Evolutionary conservation across 2,329 filamentous ascomycete genomes (phyloP).

Genomic region (Pyrenophora teres): DNA sequence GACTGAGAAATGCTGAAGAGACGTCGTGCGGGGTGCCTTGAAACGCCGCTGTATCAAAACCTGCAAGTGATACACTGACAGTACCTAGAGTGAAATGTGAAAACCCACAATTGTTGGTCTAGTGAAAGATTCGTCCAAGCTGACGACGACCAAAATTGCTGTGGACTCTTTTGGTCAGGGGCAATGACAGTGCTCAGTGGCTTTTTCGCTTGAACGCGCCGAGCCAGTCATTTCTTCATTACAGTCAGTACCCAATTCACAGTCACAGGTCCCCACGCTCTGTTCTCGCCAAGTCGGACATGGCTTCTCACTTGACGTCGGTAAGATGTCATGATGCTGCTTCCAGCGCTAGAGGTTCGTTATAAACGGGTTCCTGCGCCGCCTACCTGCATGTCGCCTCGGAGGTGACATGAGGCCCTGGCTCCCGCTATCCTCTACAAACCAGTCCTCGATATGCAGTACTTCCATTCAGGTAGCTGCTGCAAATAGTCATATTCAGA

Average conservation of each 20-base stretch:
- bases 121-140: neutral
- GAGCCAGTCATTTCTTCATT: neutral
- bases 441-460: neutral
- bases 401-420: slow-evolving; percentile 5
- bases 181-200: neutral
- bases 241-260: neutral
- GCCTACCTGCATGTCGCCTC: neutral
- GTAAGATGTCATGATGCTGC: neutral
- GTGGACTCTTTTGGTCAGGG: neutral
- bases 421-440: slow-evolving; percentile 11
- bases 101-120: neutral
- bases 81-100: too few species aligned
- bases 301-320: neutral
- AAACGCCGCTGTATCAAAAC: too few species aligned
- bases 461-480: neutral
- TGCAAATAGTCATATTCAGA: slow-evolving; percentile 5
- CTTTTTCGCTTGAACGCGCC: neutral
- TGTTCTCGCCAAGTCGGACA: slow-evolving; percentile 9
- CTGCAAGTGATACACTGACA: too few species aligned
- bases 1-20: too few species aligned
- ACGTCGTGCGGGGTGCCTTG: too few species aligned
- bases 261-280: slow-evolving; percentile 1
- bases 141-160: neutral
- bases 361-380: slow-evolving; percentile 3
- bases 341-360: neutral